Conservation (phyloP, 164 flowering plant genomes). For the Magnolia changhungtana region DNA sequence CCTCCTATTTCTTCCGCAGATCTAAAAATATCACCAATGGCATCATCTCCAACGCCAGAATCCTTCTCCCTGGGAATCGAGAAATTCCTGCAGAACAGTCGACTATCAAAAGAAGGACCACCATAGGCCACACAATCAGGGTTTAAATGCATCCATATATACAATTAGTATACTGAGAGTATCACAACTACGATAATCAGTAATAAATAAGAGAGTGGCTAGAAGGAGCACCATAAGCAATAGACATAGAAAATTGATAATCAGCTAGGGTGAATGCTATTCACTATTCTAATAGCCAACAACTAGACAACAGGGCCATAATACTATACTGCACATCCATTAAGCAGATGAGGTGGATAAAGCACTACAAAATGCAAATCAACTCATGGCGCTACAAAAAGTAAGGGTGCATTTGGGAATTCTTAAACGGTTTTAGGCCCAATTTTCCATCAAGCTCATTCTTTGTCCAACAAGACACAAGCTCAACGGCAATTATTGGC, state of each 20-base stretch:
- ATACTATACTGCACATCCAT: too few species aligned
- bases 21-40: conserved; percentile 13
- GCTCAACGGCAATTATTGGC: too few species aligned
- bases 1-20: conserved; percentile 36
- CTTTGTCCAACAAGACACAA: too few species aligned
- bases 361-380: too few species aligned
- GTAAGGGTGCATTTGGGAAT: too few species aligned
- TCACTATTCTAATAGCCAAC: too few species aligned
- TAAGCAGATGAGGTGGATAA: too few species aligned
- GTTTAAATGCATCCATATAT: background rate
- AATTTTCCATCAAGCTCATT: too few species aligned
- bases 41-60: conserved; percentile 13
- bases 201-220: background rate
- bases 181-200: background rate
- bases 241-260: background rate
- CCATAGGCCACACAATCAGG: background rate
- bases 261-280: background rate
- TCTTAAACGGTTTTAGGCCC: too few species aligned
- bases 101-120: background rate
- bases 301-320: too few species aligned
- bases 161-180: background rate
- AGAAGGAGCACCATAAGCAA: background rate
- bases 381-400: too few species aligned
- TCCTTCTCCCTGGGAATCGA: conserved; percentile 17
- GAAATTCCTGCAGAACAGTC: conserved; percentile 28